phyloP scores from a whole-genome alignment of 2,329 filamentous ascomycete species.

The Alternaria burnsii region DNA sequence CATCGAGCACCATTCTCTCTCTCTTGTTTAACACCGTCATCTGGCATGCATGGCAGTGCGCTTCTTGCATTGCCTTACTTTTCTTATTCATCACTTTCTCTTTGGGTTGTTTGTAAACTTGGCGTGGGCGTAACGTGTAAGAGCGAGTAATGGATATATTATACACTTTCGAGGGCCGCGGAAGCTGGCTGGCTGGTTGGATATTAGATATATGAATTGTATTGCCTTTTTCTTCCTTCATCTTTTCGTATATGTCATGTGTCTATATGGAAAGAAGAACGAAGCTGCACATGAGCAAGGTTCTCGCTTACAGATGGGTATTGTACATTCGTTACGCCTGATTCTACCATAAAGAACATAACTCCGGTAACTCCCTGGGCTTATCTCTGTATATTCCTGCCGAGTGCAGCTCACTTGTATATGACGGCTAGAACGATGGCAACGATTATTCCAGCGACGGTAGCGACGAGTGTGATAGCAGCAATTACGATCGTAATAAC shows the following conservation, averaged over 20 bases:
- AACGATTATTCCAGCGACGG: too few species aligned
- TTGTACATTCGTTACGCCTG: too few species aligned
- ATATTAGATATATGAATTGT: neutral
- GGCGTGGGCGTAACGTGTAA: neutral
- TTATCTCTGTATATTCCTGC: too few species aligned
- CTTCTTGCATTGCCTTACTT: conserved; percentile 32
- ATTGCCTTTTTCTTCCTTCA: neutral
- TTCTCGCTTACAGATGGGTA: too few species aligned
- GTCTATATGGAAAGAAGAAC: neutral
- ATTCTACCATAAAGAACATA: too few species aligned
- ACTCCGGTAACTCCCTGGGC: too few species aligned
- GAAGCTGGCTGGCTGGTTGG: neutral
- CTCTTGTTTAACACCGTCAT: conserved; percentile 17
- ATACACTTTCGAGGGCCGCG: neutral
- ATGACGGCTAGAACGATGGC: too few species aligned
- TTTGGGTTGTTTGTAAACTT: neutral
- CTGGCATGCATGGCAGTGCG: conserved; percentile 38
- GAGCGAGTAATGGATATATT: conserved; percentile 2
- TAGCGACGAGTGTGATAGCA: too few species aligned
- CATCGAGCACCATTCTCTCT: neutral
- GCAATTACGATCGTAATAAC: too few species aligned
- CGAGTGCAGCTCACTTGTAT: too few species aligned
- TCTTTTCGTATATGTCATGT: neutral
- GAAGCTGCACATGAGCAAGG: too few species aligned
- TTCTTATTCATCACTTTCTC: conserved; percentile 2